Percentiles rank a stretch among this genome's conserved stretches.
These are phyloP conservation scores for Rhynchospora tenuis DNA, from an alignment of 176 grass and related monocot species.

Conservation along the genomic window DNA sequence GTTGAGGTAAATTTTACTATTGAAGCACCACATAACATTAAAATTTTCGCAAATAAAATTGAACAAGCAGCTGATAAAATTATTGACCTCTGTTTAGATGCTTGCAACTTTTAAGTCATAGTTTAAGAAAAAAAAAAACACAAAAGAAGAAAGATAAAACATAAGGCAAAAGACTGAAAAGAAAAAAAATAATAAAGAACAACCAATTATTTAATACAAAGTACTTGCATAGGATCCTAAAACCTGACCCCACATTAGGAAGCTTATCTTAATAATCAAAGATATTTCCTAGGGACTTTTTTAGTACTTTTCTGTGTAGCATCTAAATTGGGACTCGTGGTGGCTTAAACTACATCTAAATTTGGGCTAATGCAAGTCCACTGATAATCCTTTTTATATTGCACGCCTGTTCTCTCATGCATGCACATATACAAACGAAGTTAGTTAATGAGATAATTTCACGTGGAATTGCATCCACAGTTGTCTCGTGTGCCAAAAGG, in stretches of 20 bases:
- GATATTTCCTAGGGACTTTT: neutral
- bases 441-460: neutral
- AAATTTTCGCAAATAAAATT: neutral
- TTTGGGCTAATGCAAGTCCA: neutral
- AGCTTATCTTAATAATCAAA: neutral
- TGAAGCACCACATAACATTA: neutral
- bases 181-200: neutral
- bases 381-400: neutral
- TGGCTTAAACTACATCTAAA: neutral
- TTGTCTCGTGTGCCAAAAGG: neutral
- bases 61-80: neutral
- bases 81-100: neutral
- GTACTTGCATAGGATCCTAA: constrained; percentile 15
- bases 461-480: constrained; percentile 2
- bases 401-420: constrained; percentile 12
- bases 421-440: neutral
- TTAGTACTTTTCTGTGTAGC: neutral
- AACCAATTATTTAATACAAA: neutral
- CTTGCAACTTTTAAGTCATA: neutral
- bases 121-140: neutral
- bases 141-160: neutral
- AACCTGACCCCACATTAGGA: neutral
- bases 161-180: neutral
- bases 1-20: neutral
- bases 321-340: constrained; percentile 16